Conservation (phyloP, 257 asterid species). For the Mitragyna speciosa region DNA sequence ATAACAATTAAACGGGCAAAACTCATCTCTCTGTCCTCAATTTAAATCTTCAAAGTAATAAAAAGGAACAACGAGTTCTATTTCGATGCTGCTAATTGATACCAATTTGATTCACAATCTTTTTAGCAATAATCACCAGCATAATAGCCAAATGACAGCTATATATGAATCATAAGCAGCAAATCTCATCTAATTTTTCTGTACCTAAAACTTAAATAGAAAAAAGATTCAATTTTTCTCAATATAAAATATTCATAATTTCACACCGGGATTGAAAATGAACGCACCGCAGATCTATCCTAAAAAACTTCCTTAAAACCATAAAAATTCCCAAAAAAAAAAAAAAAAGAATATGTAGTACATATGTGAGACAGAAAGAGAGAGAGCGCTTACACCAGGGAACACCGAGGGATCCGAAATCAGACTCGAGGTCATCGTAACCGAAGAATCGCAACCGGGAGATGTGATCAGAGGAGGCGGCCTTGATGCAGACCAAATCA, state of each 20-base stretch:
- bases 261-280: neutral
- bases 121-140: too few relatives aligned
- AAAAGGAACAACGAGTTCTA: neutral
- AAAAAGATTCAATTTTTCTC: neutral
- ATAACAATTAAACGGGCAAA: slow-evolving; percentile 51
- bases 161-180: too few relatives aligned
- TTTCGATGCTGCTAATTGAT: neutral
- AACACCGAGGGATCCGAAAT: slow-evolving; percentile 95
- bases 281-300: slow-evolving; percentile 9
- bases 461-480: slow-evolving; percentile 62
- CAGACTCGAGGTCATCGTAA: slow-evolving; percentile 72
- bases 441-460: slow-evolving; percentile 83
- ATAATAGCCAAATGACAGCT: too few relatives aligned
- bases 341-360: neutral
- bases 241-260: neutral
- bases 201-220: neutral
- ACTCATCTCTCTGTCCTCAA: slow-evolving; percentile 8
- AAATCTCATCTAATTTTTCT: too few relatives aligned
- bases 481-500: slow-evolving; percentile 87
- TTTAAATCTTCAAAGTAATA: neutral
- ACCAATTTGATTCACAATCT: neutral
- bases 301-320: neutral
- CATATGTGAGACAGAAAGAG: neutral
- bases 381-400: slow-evolving; percentile 80
- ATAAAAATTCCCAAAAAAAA: neutral